Conservation (phyloP, 805 yeast species). For the Vanderwaltozyma polyspora region DNA sequence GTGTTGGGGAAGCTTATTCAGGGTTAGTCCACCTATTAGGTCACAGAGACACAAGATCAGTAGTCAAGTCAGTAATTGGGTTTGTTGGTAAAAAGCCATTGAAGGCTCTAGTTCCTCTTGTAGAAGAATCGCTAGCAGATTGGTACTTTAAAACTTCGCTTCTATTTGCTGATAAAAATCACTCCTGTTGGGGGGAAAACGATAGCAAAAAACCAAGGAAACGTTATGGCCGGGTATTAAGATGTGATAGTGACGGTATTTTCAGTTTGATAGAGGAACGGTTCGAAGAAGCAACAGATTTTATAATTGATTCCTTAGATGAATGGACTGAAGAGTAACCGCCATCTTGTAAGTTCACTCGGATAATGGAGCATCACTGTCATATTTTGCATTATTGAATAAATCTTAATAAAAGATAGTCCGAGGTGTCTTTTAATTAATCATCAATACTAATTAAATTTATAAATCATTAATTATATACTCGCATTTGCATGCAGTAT, state of each 20-base stretch:
- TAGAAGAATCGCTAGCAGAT: slow-evolving; percentile 84
- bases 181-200: slow-evolving; percentile 66
- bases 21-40: slow-evolving; percentile 82
- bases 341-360: too few relatives aligned
- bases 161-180: slow-evolving; percentile 61
- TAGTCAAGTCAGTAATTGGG: slow-evolving; percentile 59
- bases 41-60: slow-evolving; percentile 57
- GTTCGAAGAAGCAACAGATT: slow-evolving; percentile 77
- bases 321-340: slow-evolving; percentile 33
- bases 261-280: slow-evolving; percentile 69
- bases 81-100: slow-evolving; percentile 60
- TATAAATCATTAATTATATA: too few relatives aligned
- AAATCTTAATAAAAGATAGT: too few relatives aligned
- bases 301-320: slow-evolving; percentile 61
- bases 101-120: slow-evolving; percentile 70
- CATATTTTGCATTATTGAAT: too few relatives aligned
- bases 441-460: too few relatives aligned
- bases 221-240: slow-evolving; percentile 81
- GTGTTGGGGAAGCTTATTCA: slow-evolving; percentile 81
- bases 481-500: too few relatives aligned
- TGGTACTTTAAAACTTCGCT: slow-evolving; percentile 85
- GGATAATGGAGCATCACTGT: too few relatives aligned
- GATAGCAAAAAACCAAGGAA: slow-evolving; percentile 67
- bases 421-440: too few relatives aligned
- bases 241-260: slow-evolving; percentile 59